Base-by-base conservation (phyloP, 225 moss, liverwort and hornwort genomes). In the Pseudisothecium myosuroides region DNA sequence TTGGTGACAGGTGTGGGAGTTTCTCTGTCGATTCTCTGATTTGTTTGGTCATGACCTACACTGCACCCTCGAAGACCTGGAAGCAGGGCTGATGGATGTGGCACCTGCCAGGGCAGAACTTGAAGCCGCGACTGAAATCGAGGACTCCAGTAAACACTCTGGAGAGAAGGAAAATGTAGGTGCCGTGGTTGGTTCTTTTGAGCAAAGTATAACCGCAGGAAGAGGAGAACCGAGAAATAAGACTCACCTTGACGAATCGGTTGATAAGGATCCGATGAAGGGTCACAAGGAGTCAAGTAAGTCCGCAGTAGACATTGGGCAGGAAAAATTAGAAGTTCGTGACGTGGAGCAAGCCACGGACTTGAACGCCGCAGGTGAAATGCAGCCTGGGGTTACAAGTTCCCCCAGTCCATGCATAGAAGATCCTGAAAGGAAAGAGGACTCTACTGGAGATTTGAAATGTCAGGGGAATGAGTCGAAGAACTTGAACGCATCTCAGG, bases 1-100 rank as follows among this genome's bases (percentile, higher is more conserved):
- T 80, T 88, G 88, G 71, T 87, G 84, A 87, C 92, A 98, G 98
- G 95, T 97, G 87, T 98, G 98, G 98, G 97, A 98, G 92, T 98
- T 98, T 91, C 92, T 98, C 86, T 92, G 93, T 90, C 93, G 98
- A 86, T 98, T 98, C 85, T 94, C 95, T 63, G 94, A 93, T 75
- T 88, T 98, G 64, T 90, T 98, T 88, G 96, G 98, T 92, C 94
- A 93, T 76, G 85, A 95, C 56, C 89, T 94, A 39, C 94, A 93
- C 65, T 95, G 94, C 87, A 83, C 91, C 31, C 93, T 98, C 26
- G 94, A 98, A 81, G 96, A 98, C 76, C 90, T 98, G 68, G 97
- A 98, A 94, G 94, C 95, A 91, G 95, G 95, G 60, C 92, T 98
- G 45, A 87, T 94, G 87, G 92, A 91, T 89, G 90, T 90, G 88